Evolutionary conservation across 371 early-diverging fungal genomes (phyloP).

Genomic region (Mortierella sp.): DNA sequence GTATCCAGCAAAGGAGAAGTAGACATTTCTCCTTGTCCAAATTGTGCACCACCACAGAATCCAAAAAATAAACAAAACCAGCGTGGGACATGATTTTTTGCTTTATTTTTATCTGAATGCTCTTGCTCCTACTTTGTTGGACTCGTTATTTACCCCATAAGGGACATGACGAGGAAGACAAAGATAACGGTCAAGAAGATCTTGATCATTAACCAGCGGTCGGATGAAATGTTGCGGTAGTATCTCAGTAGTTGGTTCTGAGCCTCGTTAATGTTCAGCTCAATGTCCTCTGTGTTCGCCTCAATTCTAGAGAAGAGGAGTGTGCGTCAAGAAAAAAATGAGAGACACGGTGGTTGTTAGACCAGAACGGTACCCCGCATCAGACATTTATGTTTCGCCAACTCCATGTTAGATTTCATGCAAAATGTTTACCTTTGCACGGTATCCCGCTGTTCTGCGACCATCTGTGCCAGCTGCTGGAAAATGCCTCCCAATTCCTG

Average conservation of each 20-base stretch:
- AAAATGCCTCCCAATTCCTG: constrained; percentile 97
- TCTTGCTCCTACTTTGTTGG: not conserved
- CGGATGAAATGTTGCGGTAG: constrained; percentile 90
- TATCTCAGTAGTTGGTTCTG: constrained; percentile 92
- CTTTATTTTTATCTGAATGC: not conserved
- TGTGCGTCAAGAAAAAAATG: constrained; percentile 10
- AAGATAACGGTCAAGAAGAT: constrained; percentile 87
- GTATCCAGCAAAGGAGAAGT: not conserved
- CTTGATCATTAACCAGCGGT: constrained; percentile 97
- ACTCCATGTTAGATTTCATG: too few relatives aligned
- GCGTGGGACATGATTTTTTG: not conserved
- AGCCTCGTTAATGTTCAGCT: constrained; percentile 92
- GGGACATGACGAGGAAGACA: constrained; percentile 63
- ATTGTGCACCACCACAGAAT: not conserved
- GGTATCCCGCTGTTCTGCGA: constrained; percentile 95
- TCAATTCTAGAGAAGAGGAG: constrained; percentile 94
- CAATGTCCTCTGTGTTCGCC: constrained; percentile 93
- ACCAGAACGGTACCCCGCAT: too few relatives aligned
- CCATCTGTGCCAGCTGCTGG: constrained; percentile 93
- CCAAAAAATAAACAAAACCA: not conserved
- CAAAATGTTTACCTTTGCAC: constrained; percentile 91
- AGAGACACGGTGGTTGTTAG: not conserved
- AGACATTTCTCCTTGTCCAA: not conserved
- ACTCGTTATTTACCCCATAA: constrained; percentile 31
- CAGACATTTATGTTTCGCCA: too few relatives aligned